phyloP scores from a whole-genome alignment of 139 green algal genomes.

The Chlorella sp. region DNA sequence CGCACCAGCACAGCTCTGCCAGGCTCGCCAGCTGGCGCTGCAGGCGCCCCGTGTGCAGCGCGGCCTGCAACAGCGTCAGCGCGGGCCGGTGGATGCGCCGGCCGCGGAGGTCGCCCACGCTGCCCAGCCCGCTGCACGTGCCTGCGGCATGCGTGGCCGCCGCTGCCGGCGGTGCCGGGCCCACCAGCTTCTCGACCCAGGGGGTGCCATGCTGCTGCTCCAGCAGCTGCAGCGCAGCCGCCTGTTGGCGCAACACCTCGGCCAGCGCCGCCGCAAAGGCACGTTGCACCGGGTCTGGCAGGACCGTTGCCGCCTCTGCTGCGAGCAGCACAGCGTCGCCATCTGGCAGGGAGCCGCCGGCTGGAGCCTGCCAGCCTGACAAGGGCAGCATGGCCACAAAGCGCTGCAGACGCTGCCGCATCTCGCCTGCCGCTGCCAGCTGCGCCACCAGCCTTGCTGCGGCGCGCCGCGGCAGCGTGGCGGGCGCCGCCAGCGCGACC shows the following conservation, averaged over 20 bases:
- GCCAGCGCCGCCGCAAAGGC: slow-evolving; percentile 6
- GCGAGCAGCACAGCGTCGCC: background rate
- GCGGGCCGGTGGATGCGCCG: background rate
- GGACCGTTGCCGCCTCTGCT: background rate
- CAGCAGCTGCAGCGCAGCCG: slow-evolving; percentile 19
- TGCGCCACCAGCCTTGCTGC: background rate
- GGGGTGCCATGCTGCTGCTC: slow-evolving; percentile 8
- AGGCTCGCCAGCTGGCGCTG: slow-evolving; percentile 20
- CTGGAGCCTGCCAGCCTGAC: background rate
- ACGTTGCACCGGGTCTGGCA: slow-evolving; percentile 11
- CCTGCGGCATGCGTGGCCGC: too few species aligned
- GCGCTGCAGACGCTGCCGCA: slow-evolving; percentile 12
- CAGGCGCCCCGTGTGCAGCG: slow-evolving; percentile 15
- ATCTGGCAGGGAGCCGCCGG: background rate
- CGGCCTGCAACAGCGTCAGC: slow-evolving; percentile 17
- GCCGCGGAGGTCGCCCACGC: background rate
- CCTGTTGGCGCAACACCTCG: slow-evolving; percentile 16
- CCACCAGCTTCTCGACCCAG: slow-evolving; percentile 10
- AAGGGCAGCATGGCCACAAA: slow-evolving; percentile 5
- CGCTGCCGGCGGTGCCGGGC: too few species aligned
- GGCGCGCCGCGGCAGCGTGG: slow-evolving; percentile 11
- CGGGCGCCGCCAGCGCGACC: slow-evolving; percentile 11
- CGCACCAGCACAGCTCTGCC: slow-evolving; percentile 30
- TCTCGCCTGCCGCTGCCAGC: slow-evolving; percentile 6
- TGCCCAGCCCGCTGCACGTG: too few species aligned